Conservation (phyloP, 2,329 filamentous ascomycete genomes). For the Alternaria tenuissima region DNA sequence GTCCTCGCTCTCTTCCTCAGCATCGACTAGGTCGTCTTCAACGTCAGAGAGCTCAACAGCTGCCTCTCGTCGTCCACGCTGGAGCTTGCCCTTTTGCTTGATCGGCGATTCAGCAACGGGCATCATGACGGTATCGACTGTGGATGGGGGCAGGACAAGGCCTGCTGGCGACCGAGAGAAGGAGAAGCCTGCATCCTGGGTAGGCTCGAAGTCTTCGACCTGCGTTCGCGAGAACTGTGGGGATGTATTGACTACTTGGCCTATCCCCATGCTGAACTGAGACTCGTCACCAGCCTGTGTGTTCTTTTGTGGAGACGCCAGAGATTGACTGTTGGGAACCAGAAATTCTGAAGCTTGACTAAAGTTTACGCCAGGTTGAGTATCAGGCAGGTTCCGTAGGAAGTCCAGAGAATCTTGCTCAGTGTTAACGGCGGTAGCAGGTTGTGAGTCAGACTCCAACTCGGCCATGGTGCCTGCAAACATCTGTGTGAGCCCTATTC, state of each 20-base stretch:
- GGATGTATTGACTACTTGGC: slow-evolving; percentile 46
- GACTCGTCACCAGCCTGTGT: slow-evolving; percentile 30
- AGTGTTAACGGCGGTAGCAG: slow-evolving; percentile 34
- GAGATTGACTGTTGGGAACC: slow-evolving; percentile 64
- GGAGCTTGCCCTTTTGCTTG: slow-evolving; percentile 67
- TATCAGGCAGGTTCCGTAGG: slow-evolving; percentile 61
- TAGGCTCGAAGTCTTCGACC: slow-evolving; percentile 74
- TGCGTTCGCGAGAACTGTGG: slow-evolving; percentile 62
- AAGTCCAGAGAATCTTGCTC: slow-evolving; percentile 62
- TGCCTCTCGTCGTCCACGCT: slow-evolving; percentile 53
- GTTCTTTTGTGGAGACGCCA: slow-evolving; percentile 33
- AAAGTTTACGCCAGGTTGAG: slow-evolving; percentile 63
- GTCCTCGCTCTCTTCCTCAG: slow-evolving; percentile 33
- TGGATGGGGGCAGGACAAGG: slow-evolving; percentile 69
- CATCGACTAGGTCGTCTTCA: slow-evolving; percentile 50
- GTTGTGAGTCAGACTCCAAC: slow-evolving; percentile 54
- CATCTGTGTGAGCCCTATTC: slow-evolving; percentile 83
- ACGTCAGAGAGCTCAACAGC: slow-evolving; percentile 56
- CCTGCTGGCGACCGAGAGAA: slow-evolving; percentile 73
- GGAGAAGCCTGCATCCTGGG: slow-evolving; percentile 81
- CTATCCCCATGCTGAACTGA: slow-evolving; percentile 46
- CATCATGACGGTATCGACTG: slow-evolving; percentile 72
- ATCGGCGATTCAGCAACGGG: slow-evolving; percentile 70
- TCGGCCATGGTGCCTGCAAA: slow-evolving; percentile 89
- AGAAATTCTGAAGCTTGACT: slow-evolving; percentile 68